Percentiles rank a stretch among this genome's conserved stretches.
These are phyloP conservation scores for Musa beccarii DNA, from an alignment of 176 grass and related monocot genomes.

Conservation along the genomic window DNA sequence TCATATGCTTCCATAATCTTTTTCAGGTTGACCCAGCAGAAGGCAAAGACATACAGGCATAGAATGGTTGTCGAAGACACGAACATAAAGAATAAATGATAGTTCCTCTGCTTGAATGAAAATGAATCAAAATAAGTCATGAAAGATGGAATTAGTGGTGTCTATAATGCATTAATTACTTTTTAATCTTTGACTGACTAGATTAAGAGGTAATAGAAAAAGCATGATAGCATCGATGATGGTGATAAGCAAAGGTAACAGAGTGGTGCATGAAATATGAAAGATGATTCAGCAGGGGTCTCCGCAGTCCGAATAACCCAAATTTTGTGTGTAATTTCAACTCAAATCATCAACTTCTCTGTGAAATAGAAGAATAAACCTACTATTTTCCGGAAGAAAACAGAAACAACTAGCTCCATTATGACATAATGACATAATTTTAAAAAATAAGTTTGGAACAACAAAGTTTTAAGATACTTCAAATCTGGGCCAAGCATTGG, in stretches of 20 bases:
- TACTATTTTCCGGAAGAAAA: background rate
- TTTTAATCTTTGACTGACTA: background rate
- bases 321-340: background rate
- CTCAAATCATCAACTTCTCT: background rate
- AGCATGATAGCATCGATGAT: background rate
- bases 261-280: background rate
- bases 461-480: too few relatives aligned
- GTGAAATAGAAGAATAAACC: background rate
- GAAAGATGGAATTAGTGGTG: background rate
- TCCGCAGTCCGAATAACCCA: background rate
- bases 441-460: too few relatives aligned
- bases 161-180: background rate
- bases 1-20: conserved; percentile 21
- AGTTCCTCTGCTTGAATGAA: conserved; percentile 48
- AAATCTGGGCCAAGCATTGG: too few relatives aligned
- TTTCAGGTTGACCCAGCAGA: conserved; percentile 59
- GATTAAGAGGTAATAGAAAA: background rate
- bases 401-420: background rate
- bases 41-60: conserved; percentile 74
- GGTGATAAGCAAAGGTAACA: background rate
- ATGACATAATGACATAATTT: background rate
- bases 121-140: background rate
- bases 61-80: conserved; percentile 63
- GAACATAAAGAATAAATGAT: conserved; percentile 86
- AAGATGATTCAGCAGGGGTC: background rate